A percentile compares a stretch with the other conserved stretches of the same genome.
Conservation (phyloP, 2,329 filamentous ascomycete species). For the Clarireedia monteithiana region DNA sequence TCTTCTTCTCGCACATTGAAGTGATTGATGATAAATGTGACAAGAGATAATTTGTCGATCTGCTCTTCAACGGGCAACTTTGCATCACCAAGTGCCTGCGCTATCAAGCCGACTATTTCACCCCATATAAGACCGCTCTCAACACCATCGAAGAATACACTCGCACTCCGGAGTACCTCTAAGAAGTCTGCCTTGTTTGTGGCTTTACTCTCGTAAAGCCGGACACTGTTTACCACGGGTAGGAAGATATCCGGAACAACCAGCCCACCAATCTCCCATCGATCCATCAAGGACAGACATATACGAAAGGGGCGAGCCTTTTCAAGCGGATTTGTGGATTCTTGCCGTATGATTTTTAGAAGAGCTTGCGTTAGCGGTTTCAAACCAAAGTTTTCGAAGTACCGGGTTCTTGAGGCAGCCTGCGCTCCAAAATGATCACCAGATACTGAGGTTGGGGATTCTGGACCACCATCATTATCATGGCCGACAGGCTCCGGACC, state of each 20-base stretch:
- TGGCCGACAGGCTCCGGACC: slow-evolving; percentile 57
- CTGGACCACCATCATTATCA: slow-evolving; percentile 40
- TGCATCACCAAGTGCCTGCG: slow-evolving; percentile 46
- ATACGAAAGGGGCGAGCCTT: slow-evolving; percentile 82
- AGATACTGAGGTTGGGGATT: slow-evolving; percentile 34
- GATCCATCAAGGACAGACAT: slow-evolving; percentile 92
- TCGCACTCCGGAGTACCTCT: slow-evolving; percentile 87
- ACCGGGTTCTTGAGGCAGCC: slow-evolving; percentile 54
- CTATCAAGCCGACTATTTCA: slow-evolving; percentile 64
- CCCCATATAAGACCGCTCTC: slow-evolving; percentile 91
- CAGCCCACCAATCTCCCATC: slow-evolving; percentile 91
- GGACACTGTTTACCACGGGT: slow-evolving; percentile 73
- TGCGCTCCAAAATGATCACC: slow-evolving; percentile 25
- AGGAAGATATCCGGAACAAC: slow-evolving; percentile 86
- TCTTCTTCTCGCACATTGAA: slow-evolving; percentile 97
- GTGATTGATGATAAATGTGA: slow-evolving; percentile 73
- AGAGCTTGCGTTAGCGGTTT: slow-evolving; percentile 67
- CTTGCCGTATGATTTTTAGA: slow-evolving; percentile 63
- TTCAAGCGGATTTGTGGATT: slow-evolving; percentile 49
- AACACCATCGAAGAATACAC: slow-evolving; percentile 94
- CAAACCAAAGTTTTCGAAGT: slow-evolving; percentile 77
- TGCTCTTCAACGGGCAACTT: slow-evolving; percentile 35
- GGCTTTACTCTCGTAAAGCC: slow-evolving; percentile 60
- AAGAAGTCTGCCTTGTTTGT: slow-evolving; percentile 62
- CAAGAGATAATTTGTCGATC: slow-evolving; percentile 59